Evolutionary conservation across 805 yeast genomes (phyloP).

Genomic region (Pichia nanzhaoensis): DNA sequence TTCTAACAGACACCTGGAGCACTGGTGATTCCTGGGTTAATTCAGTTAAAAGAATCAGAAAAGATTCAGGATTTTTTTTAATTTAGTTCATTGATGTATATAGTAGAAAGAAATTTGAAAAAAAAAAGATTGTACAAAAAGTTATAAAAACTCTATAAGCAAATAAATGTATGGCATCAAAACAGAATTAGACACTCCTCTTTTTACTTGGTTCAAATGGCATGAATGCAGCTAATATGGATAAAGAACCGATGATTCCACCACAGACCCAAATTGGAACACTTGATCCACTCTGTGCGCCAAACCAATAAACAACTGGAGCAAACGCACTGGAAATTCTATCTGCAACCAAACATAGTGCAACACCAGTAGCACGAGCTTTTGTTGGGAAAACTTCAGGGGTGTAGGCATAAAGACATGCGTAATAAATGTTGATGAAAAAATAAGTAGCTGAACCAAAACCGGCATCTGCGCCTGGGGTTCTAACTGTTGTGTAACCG

Average conservation of each 20-base stretch:
- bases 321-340: constrained; percentile 50
- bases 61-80: constrained; percentile 7
- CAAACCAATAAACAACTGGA: constrained; percentile 50
- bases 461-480: constrained; percentile 47
- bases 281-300: constrained; percentile 39
- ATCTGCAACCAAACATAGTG: constrained; percentile 47
- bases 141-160: not conserved
- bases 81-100: constrained; percentile 1
- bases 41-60: constrained; percentile 8
- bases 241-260: constrained; percentile 43
- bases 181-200: constrained; percentile 26
- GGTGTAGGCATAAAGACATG: constrained; percentile 56
- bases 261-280: constrained; percentile 63
- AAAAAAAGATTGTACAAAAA: not conserved
- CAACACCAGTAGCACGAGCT: constrained; percentile 53
- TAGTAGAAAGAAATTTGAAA: not conserved
- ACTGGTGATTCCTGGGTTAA: constrained; percentile 11
- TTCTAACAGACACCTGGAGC: constrained; percentile 9
- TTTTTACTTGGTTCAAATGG: constrained; percentile 44
- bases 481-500: constrained; percentile 56
- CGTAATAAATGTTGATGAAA: constrained; percentile 45
- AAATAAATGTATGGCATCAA: not conserved
- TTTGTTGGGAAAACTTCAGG: constrained; percentile 55
- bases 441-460: constrained; percentile 42
- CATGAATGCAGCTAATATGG: constrained; percentile 38